phyloP scores from a whole-genome alignment of 2,329 filamentous ascomycete species.

The Talaromyces albobiverticillius region DNA sequence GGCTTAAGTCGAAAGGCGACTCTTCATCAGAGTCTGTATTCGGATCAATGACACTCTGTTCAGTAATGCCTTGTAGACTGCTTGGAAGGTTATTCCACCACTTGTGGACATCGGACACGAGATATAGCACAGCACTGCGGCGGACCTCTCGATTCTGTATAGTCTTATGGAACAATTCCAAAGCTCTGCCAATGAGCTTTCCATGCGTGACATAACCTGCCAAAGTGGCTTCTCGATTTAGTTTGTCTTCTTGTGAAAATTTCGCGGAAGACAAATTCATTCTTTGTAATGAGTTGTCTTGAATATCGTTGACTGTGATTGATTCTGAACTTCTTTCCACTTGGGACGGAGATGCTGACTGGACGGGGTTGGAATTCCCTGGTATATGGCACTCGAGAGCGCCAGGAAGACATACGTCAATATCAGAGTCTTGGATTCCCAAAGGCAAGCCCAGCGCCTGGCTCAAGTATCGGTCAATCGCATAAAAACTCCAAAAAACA shows the following conservation, averaged over 20 bases:
- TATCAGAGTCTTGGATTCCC: constrained; percentile 41
- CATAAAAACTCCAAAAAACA: constrained; percentile 44
- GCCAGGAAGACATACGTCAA: constrained; percentile 48
- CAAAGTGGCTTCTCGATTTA: constrained; percentile 30
- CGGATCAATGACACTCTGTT: background rate
- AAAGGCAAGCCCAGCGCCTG: constrained; percentile 39
- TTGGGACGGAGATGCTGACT: constrained; percentile 1
- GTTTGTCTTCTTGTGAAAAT: background rate
- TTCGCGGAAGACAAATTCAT: background rate
- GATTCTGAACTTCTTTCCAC: background rate
- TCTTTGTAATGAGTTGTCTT: background rate
- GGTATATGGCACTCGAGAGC: constrained; percentile 39
- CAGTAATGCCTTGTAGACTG: constrained; percentile 23
- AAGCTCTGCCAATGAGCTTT: constrained; percentile 37
- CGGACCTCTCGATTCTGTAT: constrained; percentile 39
- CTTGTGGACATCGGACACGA: constrained; percentile 41
- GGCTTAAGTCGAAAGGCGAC: constrained; percentile 30
- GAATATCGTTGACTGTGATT: background rate
- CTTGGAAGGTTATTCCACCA: constrained; percentile 42
- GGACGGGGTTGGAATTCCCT: constrained; percentile 5
- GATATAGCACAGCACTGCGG: constrained; percentile 34
- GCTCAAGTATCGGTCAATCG: constrained; percentile 41
- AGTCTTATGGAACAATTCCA: constrained; percentile 43
- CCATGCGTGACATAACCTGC: constrained; percentile 40
- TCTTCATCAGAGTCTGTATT: constrained; percentile 15